Percentiles rank a stretch among this genome's conserved stretches.
These are phyloP conservation scores for Allodekkera sacchari DNA, from an alignment of 805 yeast species.

Conservation along the genomic window DNA sequence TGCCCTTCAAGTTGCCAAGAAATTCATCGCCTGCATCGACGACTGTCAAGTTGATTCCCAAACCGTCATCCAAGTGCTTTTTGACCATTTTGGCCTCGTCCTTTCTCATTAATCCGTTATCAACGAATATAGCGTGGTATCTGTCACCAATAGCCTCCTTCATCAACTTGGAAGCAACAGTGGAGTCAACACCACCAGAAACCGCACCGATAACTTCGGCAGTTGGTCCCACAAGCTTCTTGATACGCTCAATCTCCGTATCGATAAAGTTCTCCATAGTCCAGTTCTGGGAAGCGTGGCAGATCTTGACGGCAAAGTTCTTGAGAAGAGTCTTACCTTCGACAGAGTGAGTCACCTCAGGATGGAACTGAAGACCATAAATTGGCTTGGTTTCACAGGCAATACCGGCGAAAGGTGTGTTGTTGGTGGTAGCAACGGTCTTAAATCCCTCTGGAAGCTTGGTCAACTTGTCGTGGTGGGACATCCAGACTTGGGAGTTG, in stretches of 20 bases:
- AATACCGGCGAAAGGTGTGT: slow-evolving; percentile 95
- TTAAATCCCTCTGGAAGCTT: slow-evolving; percentile 85
- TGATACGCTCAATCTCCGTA: slow-evolving; percentile 90
- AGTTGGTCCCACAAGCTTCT: slow-evolving; percentile 87
- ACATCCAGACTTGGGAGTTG: slow-evolving; percentile 98
- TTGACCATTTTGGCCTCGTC: slow-evolving; percentile 88
- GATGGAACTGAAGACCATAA: slow-evolving; percentile 97
- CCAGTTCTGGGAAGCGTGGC: slow-evolving; percentile 88
- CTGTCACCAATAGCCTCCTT: slow-evolving; percentile 97
- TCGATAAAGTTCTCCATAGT: slow-evolving; percentile 96
- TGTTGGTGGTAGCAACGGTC: slow-evolving; percentile 82
- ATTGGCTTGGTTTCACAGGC: slow-evolving; percentile 65
- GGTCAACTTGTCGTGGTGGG: slow-evolving; percentile 93
- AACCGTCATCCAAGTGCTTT: slow-evolving; percentile 82
- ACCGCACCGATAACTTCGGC: slow-evolving; percentile 99
- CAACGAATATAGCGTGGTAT: slow-evolving; percentile 97
- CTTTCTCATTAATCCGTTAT: slow-evolving; percentile 94
- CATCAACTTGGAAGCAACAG: slow-evolving; percentile 98
- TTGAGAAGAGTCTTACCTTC: slow-evolving; percentile 81
- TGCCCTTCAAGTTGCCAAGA: slow-evolving; percentile 78
- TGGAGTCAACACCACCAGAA: slow-evolving; percentile 98
- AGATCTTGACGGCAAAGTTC: slow-evolving; percentile 89
- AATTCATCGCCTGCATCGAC: slow-evolving; percentile 92
- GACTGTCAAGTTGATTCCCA: slow-evolving; percentile 91
- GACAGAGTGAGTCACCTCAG: slow-evolving; percentile 94